phyloP scores from a whole-genome alignment of 2,329 filamentous ascomycete genomes.

The Arthrobotrys entomopaga region DNA sequence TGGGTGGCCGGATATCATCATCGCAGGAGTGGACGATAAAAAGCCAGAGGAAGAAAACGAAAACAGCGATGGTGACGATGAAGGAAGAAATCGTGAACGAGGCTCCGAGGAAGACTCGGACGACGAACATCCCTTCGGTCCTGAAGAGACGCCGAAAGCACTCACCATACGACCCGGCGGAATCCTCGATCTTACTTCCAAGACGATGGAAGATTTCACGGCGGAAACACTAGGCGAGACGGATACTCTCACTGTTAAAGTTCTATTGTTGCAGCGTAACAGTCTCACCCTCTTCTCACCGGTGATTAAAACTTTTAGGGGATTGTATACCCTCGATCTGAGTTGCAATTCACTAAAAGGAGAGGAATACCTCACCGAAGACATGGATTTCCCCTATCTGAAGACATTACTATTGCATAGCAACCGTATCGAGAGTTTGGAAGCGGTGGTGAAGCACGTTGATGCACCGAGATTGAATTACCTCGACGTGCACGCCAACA shows the following conservation, averaged over 20 bases:
- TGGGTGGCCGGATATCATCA: slow-evolving; percentile 70
- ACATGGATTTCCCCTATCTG: slow-evolving; percentile 76
- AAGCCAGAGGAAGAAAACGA: slow-evolving; percentile 51
- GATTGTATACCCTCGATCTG: slow-evolving; percentile 76
- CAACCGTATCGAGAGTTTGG: slow-evolving; percentile 77
- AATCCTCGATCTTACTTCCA: slow-evolving; percentile 76
- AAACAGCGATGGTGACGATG: not conserved
- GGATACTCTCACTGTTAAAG: slow-evolving; percentile 66
- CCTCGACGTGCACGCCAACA: slow-evolving; percentile 84
- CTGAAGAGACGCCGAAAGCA: slow-evolving; percentile 56
- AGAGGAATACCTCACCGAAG: slow-evolving; percentile 72
- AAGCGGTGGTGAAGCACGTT: slow-evolving; percentile 73
- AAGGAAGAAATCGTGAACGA: not conserved
- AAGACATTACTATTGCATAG: slow-evolving; percentile 79
- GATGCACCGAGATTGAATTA: slow-evolving; percentile 79
- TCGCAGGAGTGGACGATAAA: slow-evolving; percentile 57
- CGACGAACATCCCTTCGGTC: slow-evolving; percentile 52
- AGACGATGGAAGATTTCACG: slow-evolving; percentile 69
- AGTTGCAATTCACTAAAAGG: slow-evolving; percentile 77
- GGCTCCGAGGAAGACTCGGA: slow-evolving; percentile 27
- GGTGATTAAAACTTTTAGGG: slow-evolving; percentile 74
- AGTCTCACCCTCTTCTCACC: slow-evolving; percentile 75
- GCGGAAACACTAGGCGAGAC: slow-evolving; percentile 63
- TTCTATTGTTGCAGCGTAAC: slow-evolving; percentile 81
- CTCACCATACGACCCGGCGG: slow-evolving; percentile 68